phyloP scores from a whole-genome alignment of 768 basidiomycete genomes.

The Panus rudis region DNA sequence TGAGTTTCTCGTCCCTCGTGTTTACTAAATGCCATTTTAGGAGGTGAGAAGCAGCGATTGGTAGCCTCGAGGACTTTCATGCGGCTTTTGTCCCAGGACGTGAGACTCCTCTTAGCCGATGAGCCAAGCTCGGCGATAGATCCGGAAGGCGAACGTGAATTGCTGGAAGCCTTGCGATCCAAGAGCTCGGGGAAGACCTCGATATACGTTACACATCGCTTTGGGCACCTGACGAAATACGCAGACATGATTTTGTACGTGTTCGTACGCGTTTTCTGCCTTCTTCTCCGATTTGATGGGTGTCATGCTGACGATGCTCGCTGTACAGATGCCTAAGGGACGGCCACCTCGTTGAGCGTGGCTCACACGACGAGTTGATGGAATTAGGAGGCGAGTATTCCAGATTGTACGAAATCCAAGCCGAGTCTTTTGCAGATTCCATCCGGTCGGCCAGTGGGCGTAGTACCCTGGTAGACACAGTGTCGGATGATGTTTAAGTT shows the following conservation, averaged over 20 bases:
- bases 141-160: slow-evolving; percentile 42
- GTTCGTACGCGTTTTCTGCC: neutral
- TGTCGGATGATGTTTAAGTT: too few species aligned
- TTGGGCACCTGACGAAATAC: slow-evolving; percentile 39
- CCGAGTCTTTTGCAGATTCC: slow-evolving; percentile 6
- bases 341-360: slow-evolving; percentile 25
- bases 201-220: slow-evolving; percentile 51
- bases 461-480: too few species aligned
- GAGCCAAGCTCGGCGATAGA: slow-evolving; percentile 56
- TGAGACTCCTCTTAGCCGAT: slow-evolving; percentile 48
- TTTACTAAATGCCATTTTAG: slow-evolving; percentile 5
- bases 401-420: slow-evolving; percentile 23
- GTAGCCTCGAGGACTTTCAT: slow-evolving; percentile 32
- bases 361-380: slow-evolving; percentile 26
- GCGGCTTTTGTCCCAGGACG: slow-evolving; percentile 29
- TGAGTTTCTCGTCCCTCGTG: neutral
- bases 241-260: slow-evolving; percentile 50
- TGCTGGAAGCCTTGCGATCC: slow-evolving; percentile 34
- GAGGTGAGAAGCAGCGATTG: slow-evolving; percentile 20
- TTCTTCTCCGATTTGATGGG: neutral
- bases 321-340: slow-evolving; percentile 30
- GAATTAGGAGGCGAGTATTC: slow-evolving; percentile 26
- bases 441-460: too few species aligned
- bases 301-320: neutral
- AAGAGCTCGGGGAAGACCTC: slow-evolving; percentile 42